A percentile compares a stretch with the other conserved stretches of the same genome.
These are phyloP conservation scores for Colletotrichum spaethianum DNA, from an alignment of 2,329 filamentous ascomycete species.

Conservation along the genomic window DNA sequence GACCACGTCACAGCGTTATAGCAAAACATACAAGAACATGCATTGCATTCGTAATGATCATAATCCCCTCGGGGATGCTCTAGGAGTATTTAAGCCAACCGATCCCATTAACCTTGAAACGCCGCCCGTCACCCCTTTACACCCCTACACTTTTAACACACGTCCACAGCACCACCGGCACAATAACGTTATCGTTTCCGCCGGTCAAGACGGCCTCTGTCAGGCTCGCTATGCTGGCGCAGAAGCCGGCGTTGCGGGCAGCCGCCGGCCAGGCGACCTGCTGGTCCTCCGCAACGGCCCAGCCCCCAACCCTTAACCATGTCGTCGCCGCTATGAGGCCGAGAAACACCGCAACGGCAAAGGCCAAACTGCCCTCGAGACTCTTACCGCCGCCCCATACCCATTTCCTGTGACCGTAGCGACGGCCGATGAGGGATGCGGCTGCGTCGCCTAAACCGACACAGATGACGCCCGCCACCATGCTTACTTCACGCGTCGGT, in stretches of 20 bases:
- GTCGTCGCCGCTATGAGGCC: conserved; percentile 79
- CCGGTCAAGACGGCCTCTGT: conserved; percentile 97
- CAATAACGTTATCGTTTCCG: conserved; percentile 98
- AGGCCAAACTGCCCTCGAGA: conserved; percentile 88
- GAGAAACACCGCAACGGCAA: conserved; percentile 82
- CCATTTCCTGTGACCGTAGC: conserved; percentile 92
- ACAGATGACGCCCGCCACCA: conserved; percentile 93
- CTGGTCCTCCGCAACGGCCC: conserved; percentile 76
- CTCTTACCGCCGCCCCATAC: conserved; percentile 97
- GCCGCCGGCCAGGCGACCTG: conserved; percentile 73
- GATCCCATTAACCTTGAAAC: conserved; percentile 8
- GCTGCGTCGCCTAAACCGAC: conserved; percentile 97
- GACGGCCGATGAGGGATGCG: conserved; percentile 88
- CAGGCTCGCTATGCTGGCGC: conserved; percentile 85
- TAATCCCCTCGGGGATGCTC: conserved; percentile 24
- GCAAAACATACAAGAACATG: neutral
- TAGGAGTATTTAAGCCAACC: conserved; percentile 23
- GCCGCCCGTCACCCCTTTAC: conserved; percentile 50
- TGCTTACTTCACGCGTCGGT: conserved; percentile 81
- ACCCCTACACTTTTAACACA: conserved; percentile 84
- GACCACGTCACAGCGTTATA: neutral
- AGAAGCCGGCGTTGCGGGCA: conserved; percentile 79
- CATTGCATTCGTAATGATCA: conserved; percentile 33
- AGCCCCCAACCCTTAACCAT: conserved; percentile 85
- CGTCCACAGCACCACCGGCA: conserved; percentile 93